A percentile compares a stretch with the other conserved stretches of the same genome.
These are phyloP conservation scores for Lepidium africanum DNA, from an alignment of 345 rosid genomes.

Conservation along the genomic window DNA sequence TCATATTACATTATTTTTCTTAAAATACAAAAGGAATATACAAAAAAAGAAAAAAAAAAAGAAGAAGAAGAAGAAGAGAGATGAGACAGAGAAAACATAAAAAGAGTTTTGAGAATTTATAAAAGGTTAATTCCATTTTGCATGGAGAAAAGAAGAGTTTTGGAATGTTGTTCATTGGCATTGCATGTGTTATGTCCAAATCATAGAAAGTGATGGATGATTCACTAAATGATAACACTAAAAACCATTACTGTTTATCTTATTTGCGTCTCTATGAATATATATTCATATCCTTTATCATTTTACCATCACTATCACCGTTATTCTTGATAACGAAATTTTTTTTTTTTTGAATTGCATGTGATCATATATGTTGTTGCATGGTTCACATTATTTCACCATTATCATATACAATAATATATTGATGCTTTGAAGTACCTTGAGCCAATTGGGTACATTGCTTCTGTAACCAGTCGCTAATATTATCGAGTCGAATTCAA, in stretches of 20 bases:
- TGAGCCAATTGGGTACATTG: slow-evolving; percentile 89
- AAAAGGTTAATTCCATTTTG: slow-evolving; percentile 22
- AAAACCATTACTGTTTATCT: neutral
- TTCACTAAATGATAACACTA: slow-evolving; percentile 15
- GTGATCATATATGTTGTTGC: neutral
- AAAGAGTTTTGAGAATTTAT: slow-evolving; percentile 1
- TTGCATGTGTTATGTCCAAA: slow-evolving; percentile 17
- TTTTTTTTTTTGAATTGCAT: neutral
- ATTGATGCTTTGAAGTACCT: slow-evolving; percentile 36
- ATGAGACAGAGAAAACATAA: neutral
- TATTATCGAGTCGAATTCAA: slow-evolving; percentile 65
- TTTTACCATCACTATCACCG: slow-evolving; percentile 20
- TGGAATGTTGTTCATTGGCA: slow-evolving; percentile 23
- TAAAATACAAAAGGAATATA: neutral
- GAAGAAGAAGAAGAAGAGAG: too few relatives aligned
- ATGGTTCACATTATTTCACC: slow-evolving; percentile 10
- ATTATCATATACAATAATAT: neutral
- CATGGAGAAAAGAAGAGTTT: slow-evolving; percentile 33
- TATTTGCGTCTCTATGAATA: neutral
- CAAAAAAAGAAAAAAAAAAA: too few relatives aligned
- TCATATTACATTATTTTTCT: neutral
- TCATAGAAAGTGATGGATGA: slow-evolving; percentile 28
- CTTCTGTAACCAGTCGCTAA: slow-evolving; percentile 92
- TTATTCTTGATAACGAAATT: slow-evolving; percentile 22
- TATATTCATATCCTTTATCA: slow-evolving; percentile 3